Evolutionary conservation across 2,329 filamentous ascomycete species (phyloP).

Genomic region (Lasiodiplodia citricola): DNA sequence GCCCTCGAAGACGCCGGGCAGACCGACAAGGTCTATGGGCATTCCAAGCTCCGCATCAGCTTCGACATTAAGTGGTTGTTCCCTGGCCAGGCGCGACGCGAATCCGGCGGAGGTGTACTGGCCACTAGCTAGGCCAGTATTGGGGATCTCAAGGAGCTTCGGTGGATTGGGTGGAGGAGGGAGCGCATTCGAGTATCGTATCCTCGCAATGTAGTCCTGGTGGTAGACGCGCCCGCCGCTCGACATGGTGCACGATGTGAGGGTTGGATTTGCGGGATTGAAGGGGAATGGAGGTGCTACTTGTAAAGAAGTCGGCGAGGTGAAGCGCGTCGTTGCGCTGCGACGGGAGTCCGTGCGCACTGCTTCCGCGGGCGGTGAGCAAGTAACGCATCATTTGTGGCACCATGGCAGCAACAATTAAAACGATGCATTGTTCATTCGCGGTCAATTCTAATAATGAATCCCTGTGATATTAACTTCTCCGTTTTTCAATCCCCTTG

Average conservation of each 20-base stretch:
- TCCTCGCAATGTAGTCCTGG: slow-evolving; percentile 96
- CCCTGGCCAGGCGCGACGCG: slow-evolving; percentile 83
- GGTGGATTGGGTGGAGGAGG: slow-evolving; percentile 93
- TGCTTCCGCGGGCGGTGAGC: not conserved
- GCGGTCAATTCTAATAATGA: not conserved
- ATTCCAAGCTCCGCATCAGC: slow-evolving; percentile 97
- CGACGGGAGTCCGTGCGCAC: slow-evolving; percentile 8
- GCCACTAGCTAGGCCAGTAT: slow-evolving; percentile 82
- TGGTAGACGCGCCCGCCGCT: slow-evolving; percentile 57
- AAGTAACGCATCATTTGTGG: not conserved
- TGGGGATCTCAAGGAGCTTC: slow-evolving; percentile 96
- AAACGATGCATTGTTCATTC: not conserved
- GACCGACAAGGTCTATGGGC: slow-evolving; percentile 93
- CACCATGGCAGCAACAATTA: not conserved
- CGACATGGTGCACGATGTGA: slow-evolving; percentile 19
- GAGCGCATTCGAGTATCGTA: slow-evolving; percentile 93
- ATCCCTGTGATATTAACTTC: not conserved
- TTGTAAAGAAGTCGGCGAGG: slow-evolving; percentile 9
- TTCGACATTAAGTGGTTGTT: slow-evolving; percentile 95
- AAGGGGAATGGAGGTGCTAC: not conserved
- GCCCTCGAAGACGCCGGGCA: slow-evolving; percentile 92
- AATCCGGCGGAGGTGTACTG: slow-evolving; percentile 92
- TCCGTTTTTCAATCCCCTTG: not conserved
- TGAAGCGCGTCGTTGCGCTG: slow-evolving; percentile 10
- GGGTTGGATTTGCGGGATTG: not conserved